phyloP scores from a whole-genome alignment of 2,329 filamentous ascomycete species.

The Cercospora zeae-maydis region DNA sequence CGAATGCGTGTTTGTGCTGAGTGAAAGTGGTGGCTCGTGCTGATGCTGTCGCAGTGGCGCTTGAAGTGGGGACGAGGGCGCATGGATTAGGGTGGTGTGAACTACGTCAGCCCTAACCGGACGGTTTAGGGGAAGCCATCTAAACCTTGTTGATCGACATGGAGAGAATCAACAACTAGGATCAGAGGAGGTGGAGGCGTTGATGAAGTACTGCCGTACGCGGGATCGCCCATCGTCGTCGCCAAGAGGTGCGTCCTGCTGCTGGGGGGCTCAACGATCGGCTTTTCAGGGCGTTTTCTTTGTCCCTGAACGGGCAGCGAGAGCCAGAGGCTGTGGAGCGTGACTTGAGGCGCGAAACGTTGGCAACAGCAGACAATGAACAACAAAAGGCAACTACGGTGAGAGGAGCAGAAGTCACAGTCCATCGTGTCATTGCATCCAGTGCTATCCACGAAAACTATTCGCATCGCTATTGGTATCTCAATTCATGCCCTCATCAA shows the following conservation, averaged over 20 bases:
- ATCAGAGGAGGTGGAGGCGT: neutral
- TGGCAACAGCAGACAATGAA: neutral
- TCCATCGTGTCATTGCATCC: conserved; percentile 9
- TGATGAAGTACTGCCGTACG: neutral
- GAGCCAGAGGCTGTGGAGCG: neutral
- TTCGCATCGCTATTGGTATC: conserved; percentile 12
- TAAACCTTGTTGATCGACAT: neutral
- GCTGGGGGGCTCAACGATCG: neutral
- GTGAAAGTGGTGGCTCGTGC: conserved; percentile 1
- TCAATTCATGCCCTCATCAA: conserved; percentile 10
- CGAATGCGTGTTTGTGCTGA: neutral
- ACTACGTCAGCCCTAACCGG: conserved; percentile 1
- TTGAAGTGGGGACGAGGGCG: conserved; percentile 3
- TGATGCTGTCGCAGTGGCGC: conserved; percentile 1
- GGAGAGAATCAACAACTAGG: neutral
- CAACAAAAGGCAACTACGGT: neutral
- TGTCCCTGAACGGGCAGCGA: neutral
- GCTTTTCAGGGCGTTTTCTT: neutral
- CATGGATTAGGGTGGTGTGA: neutral
- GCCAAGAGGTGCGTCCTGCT: neutral
- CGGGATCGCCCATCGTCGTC: neutral
- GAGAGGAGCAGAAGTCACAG: neutral
- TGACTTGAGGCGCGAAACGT: neutral
- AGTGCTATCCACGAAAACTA: conserved; percentile 10
- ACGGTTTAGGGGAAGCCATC: neutral